Conservation (phyloP, 768 basidiomycete species). For the Mycena latifolia region DNA sequence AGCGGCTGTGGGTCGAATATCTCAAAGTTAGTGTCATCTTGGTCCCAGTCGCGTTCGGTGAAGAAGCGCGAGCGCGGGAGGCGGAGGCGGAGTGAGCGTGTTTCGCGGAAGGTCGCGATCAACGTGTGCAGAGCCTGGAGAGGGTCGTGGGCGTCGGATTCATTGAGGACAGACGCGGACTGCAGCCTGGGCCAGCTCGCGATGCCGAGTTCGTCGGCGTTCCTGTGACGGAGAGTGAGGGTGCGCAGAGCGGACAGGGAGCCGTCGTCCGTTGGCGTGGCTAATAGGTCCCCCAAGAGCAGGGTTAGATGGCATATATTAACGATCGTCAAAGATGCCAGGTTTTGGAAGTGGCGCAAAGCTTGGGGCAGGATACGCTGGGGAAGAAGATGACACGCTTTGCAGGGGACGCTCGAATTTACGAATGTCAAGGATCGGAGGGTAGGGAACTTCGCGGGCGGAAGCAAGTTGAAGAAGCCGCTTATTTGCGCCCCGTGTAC, state of each 20-base stretch:
- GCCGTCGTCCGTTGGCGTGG: neutral
- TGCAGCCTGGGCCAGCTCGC: slow-evolving; percentile 9
- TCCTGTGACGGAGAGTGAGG: slow-evolving; percentile 16
- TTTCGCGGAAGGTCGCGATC: neutral
- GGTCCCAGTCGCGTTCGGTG: slow-evolving; percentile 11
- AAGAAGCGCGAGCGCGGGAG: slow-evolving; percentile 19
- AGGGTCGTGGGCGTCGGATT: neutral
- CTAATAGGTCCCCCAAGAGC: slow-evolving; percentile 8
- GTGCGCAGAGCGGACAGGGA: slow-evolving; percentile 4
- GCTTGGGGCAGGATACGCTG: neutral
- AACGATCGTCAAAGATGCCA: slow-evolving; percentile 7
- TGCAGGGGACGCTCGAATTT: neutral
- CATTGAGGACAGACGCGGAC: no score
- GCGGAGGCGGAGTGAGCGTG: slow-evolving; percentile 4
- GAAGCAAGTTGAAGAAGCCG: slow-evolving; percentile 9
- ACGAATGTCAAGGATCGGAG: slow-evolving; percentile 19
- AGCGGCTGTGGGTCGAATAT: slow-evolving; percentile 14
- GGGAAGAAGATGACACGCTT: neutral
- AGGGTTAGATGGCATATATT: slow-evolving; percentile 2
- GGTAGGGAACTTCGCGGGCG: neutral
- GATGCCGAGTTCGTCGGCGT: slow-evolving; percentile 2
- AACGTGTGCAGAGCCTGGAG: neutral
- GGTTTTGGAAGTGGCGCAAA: neutral
- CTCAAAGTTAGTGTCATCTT: neutral
- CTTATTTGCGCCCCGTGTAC: slow-evolving; percentile 2